Evolutionary conservation across 2,329 filamentous ascomycete genomes (phyloP), one percentile per base, ranked within the genome.

Genomic region (Stemphylium lycopersici): DNA sequence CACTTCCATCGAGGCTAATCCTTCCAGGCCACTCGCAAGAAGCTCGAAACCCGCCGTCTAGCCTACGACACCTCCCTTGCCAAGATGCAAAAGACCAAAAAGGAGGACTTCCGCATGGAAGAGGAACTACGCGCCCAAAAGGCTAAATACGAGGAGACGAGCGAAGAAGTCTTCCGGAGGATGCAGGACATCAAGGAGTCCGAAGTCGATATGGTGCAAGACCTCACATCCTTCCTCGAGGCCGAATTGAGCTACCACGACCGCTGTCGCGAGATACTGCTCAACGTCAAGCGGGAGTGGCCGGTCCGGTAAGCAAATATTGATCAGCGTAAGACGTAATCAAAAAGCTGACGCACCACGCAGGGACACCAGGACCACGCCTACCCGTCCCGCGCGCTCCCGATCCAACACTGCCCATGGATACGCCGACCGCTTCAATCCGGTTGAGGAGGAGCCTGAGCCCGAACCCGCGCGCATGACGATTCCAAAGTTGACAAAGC

Each of bases 151-250:
- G 95, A 98, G 72, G 95, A 98, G 79, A 89, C 91, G 13, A 95
- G 85, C 70, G 93, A 98, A 70, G 93, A 98, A 68, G 93, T 98
- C 49, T 84, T 88, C 66, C 86, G 93, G 55, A 85, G 93, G 50
- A 98, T 98, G 95, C 87, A 96, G 76, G 93, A 98, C 70, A 96
- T 98, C 78, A 93, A 95, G 78, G 93, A 97, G 68, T 85, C 91
- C 18, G 93, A 98, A 76, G 83, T 81, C 38, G 93, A 98, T 60
- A 91, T 88, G 68, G 85, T 96, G 37, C 82, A 84, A 42, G 91
- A 96, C 69, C 80, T 98, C 52, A 87, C 87, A 3, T 80, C 85
- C 15, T 96, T 98, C 73, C 79, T 98, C 46, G 93, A 98, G 58
- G 89, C 91, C 36, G 90, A 98, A 78, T 82, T 98, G 53, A 88